phyloP scores from a whole-genome alignment of 805 yeast genomes.

The Lachancea meyersii region DNA sequence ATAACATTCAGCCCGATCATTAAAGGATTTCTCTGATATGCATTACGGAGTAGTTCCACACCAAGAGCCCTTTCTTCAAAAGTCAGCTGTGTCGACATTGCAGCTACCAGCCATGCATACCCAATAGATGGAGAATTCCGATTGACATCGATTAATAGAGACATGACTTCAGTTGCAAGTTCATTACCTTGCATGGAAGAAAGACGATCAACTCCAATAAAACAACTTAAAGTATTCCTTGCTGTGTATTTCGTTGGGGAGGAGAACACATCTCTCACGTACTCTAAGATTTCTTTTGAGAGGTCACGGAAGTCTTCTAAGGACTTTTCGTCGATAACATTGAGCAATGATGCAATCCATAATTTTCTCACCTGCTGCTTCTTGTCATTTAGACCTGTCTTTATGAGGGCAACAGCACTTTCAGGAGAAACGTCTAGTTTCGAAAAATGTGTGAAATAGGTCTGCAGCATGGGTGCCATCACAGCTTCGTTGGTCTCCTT shows the following conservation, averaged over 20 bases:
- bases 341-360: conserved; percentile 53
- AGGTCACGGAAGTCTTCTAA: conserved; percentile 15
- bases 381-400: conserved; percentile 60
- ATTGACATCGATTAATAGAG: conserved; percentile 11
- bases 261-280: conserved; percentile 33
- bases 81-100: conserved; percentile 38
- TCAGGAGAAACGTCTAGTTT: conserved; percentile 22
- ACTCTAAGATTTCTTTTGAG: conserved; percentile 13
- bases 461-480: conserved; percentile 42
- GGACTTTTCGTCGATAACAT: conserved; percentile 33
- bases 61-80: conserved; percentile 35
- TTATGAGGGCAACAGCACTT: conserved; percentile 33
- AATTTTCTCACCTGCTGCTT: conserved; percentile 54
- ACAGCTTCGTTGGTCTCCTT: conserved; percentile 76
- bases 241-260: conserved; percentile 17
- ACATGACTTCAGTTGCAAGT: conserved; percentile 9
- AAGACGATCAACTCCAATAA: conserved; percentile 20
- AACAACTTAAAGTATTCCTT: conserved; percentile 17
- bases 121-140: conserved; percentile 33
- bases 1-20: conserved; percentile 41
- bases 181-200: conserved; percentile 7
- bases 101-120: conserved; percentile 43
- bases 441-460: conserved; percentile 44
- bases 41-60: conserved; percentile 27
- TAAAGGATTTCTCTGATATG: conserved; percentile 35